These are phyloP conservation scores for Eimeria acervulina DNA, from an alignment of 169 alveolate genomes.

Conservation along the genomic window DNA sequence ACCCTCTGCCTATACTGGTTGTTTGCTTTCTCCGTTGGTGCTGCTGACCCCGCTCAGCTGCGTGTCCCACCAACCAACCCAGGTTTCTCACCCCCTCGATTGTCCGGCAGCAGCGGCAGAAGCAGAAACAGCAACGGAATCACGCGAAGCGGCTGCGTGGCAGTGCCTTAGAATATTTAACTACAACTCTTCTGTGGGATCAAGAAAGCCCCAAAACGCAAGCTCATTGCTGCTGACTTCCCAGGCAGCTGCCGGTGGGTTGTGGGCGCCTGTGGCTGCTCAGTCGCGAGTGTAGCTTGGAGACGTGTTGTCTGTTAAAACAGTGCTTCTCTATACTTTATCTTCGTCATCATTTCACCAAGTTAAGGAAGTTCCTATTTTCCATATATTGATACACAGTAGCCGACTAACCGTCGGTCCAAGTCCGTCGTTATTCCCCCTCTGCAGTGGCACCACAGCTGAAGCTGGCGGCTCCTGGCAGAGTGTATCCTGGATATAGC, in stretches of 20 bases:
- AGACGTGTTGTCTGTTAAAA: slow-evolving; percentile 23
- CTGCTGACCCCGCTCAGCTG: slow-evolving; percentile 7
- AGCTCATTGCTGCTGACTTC: background rate
- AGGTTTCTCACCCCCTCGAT: slow-evolving; percentile 43
- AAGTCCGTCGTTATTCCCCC: slow-evolving; percentile 8
- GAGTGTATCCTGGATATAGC: background rate
- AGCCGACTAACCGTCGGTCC: background rate
- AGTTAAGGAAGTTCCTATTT: background rate
- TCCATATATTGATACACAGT: background rate
- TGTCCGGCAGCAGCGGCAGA: background rate
- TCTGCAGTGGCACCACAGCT: background rate
- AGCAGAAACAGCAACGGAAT: slow-evolving; percentile 6
- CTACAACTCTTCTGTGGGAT: background rate
- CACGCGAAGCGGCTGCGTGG: background rate
- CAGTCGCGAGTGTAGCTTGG: slow-evolving; percentile 23
- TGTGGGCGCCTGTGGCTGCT: slow-evolving; percentile 39
- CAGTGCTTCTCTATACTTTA: background rate
- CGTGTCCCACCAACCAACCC: slow-evolving; percentile 53
- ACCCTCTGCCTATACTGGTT: background rate
- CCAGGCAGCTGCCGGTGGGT: background rate
- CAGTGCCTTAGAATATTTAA: background rate
- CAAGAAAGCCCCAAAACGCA: background rate
- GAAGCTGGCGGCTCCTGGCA: background rate
- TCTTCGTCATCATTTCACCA: background rate
- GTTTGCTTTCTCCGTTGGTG: background rate